Evolutionary conservation across 805 yeast genomes (phyloP).

Genomic region (Yarrowia sp.): DNA sequence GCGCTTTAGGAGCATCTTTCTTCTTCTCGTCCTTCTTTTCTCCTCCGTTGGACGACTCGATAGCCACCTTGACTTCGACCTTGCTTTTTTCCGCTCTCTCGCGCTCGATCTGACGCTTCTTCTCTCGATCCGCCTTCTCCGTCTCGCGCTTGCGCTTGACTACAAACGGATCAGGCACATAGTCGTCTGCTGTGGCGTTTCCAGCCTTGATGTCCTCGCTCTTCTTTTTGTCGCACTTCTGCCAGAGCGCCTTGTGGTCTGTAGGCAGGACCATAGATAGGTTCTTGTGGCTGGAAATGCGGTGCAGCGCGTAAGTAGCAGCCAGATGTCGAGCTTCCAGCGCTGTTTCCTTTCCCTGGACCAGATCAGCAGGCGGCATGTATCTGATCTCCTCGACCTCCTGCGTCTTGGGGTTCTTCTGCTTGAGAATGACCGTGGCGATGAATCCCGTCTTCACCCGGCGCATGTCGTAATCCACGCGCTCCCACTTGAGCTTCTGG

Average conservation of each 20-base stretch:
- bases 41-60: background rate
- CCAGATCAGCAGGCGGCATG: conserved; percentile 50
- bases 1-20: background rate
- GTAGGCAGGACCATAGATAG: conserved; percentile 84
- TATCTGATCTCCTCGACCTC: conserved; percentile 59
- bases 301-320: conserved; percentile 82
- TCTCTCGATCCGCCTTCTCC: conserved; percentile 42
- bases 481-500: conserved; percentile 86
- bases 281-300: conserved; percentile 77
- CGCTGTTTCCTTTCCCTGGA: conserved; percentile 71
- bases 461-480: conserved; percentile 73
- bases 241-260: conserved; percentile 78
- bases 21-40: background rate
- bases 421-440: conserved; percentile 62
- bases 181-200: conserved; percentile 51
- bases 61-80: background rate
- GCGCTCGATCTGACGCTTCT: conserved; percentile 16
- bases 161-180: conserved; percentile 73
- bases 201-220: conserved; percentile 48
- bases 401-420: conserved; percentile 78
- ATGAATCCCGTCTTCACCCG: conserved; percentile 54
- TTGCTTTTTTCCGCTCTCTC: background rate
- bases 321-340: conserved; percentile 87
- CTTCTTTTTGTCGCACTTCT: conserved; percentile 61
- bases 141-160: conserved; percentile 54